Conservation (phyloP, 306 rosid species). For the Cicer arietinum region DNA sequence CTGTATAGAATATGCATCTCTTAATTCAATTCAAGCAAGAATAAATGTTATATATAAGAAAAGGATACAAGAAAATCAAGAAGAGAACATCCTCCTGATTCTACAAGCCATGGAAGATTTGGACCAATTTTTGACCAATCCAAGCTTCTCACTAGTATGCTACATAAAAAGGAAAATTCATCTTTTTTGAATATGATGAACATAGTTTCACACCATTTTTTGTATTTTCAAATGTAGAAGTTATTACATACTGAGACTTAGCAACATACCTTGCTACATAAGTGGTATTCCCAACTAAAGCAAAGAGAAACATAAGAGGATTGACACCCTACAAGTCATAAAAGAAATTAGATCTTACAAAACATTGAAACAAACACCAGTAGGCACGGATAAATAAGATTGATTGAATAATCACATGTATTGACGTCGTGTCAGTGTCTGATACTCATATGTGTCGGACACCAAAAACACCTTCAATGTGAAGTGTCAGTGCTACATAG, state of each 20-base stretch:
- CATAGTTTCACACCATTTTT: constrained; percentile 18
- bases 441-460: too few species aligned
- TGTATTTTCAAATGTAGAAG: not conserved
- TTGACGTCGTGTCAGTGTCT: too few species aligned
- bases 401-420: too few species aligned
- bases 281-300: constrained; percentile 71
- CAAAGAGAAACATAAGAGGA: constrained; percentile 82
- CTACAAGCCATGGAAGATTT: constrained; percentile 88
- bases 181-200: constrained; percentile 15
- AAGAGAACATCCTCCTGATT: constrained; percentile 73
- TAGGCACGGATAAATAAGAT: too few species aligned
- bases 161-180: constrained; percentile 39
- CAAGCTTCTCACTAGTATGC: constrained; percentile 71
- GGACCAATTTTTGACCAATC: constrained; percentile 72
- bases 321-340: constrained; percentile 70
- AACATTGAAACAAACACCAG: too few species aligned
- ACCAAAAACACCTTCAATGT: too few species aligned
- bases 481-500: too few species aligned
- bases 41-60: not conserved
- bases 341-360: not conserved
- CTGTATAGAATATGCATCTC: not conserved
- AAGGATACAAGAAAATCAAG: constrained; percentile 84
- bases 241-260: not conserved
- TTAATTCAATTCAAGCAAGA: not conserved
- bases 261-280: constrained; percentile 69